Conservation (phyloP, 768 basidiomycete species). For the Lyophyllum decastes region DNA sequence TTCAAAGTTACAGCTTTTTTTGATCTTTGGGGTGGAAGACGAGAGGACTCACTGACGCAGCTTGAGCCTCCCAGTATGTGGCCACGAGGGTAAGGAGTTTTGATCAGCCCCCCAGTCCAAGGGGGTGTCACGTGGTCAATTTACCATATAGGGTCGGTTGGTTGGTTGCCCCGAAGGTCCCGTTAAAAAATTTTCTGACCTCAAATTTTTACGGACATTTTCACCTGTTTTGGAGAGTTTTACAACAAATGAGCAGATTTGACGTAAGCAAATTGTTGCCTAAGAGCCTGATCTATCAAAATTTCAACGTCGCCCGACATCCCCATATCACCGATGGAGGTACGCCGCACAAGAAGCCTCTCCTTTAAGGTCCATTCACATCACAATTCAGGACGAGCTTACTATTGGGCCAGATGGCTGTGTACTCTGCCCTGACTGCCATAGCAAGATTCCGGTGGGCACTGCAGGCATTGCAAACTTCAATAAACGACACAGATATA, state of each 20-base stretch:
- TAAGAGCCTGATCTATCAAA: too few species aligned
- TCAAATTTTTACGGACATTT: background rate
- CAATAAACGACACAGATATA: slow-evolving; percentile 1
- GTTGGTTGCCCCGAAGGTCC: background rate
- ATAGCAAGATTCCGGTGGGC: slow-evolving; percentile 2
- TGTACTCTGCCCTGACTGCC: slow-evolving; percentile 9
- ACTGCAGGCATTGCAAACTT: slow-evolving; percentile 7
- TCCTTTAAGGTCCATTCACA: too few species aligned
- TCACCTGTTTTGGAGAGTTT: background rate
- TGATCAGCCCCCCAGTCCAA: too few species aligned
- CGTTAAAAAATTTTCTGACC: background rate
- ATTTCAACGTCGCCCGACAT: too few species aligned
- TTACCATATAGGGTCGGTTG: background rate
- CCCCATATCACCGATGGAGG: too few species aligned
- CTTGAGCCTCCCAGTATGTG: slow-evolving; percentile 25
- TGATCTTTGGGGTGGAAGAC: background rate
- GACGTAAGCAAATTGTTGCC: too few species aligned
- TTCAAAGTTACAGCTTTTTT: too few species aligned
- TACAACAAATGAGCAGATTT: too few species aligned
- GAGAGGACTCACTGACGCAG: slow-evolving; percentile 24
- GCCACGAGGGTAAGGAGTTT: slow-evolving; percentile 24
- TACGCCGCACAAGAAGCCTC: too few species aligned
- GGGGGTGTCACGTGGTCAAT: slow-evolving; percentile 1
- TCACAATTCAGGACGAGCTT: background rate
- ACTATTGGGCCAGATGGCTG: background rate